Evolutionary conservation across 345 rosid genomes (phyloP), one percentile per base, ranked within the genome.

Genomic region (Lenwebbia sp.): DNA sequence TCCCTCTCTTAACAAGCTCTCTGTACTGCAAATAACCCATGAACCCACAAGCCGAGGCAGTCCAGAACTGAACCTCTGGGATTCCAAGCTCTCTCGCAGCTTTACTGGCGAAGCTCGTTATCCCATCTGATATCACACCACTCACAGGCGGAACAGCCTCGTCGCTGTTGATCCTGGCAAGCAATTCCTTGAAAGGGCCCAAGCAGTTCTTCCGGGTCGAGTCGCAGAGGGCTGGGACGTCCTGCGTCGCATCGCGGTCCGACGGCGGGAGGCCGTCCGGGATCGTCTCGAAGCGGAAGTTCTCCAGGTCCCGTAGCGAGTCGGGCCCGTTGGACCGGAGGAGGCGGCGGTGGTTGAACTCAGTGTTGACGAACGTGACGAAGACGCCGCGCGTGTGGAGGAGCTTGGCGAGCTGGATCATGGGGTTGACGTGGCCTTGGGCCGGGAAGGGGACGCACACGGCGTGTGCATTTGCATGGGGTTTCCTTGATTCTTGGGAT

Each of bases 381-480:
- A 87, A 85, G 83, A 92, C 87, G 28, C 91, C 91, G 78, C 21
- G 86, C 0, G 83, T 78, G 53, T 92, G 91, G 17, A 92, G 86
- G 26, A 92, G 92, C 85, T 90, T 92, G 25, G 94, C 91, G 4
- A 92, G 88, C 28, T 88, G 88, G 83, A 90, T 60, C 90, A 90
- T 41, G 52, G 93, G 90, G 86, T 78, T 89, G 30, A 90, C n/a
- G 86, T 90, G 93, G 78, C 93, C 91, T 84, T 91, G 93, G 13
- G 88, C 56, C 56, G 92, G 90, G 75, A 50, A 88, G 5, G 93
- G 92, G 44, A 91, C 49, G 49, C 90, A 89, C 25, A 89, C 89
- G n/a, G 89, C 92, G 62, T 65, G 78, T 65, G 78, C 41, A 62
- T 15, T 5, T 57, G 62, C 65, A 12, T 88, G 92, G 41, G 89